Evolutionary conservation across 163 green algal species (phyloP).

Genomic region (Scenedesmus sp.): DNA sequence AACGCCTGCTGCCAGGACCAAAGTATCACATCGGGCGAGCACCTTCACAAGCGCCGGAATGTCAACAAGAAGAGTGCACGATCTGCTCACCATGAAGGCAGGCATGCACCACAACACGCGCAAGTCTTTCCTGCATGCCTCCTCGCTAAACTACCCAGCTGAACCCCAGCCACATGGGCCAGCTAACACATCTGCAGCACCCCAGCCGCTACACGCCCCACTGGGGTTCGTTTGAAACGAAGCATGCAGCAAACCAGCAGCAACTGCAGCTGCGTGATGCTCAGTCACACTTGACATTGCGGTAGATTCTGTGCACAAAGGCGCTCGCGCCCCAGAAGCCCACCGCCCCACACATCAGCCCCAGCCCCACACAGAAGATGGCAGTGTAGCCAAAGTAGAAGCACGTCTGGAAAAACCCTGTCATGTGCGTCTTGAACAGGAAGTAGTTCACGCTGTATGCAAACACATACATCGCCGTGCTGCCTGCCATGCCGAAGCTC

Average conservation of each 20-base stretch:
- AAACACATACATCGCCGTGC: slow-evolving; percentile 92
- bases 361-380: slow-evolving; percentile 95
- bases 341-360: slow-evolving; percentile 91
- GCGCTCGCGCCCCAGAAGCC: slow-evolving; percentile 88
- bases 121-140: neutral
- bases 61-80: neutral
- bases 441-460: slow-evolving; percentile 94
- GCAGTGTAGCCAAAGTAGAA: slow-evolving; percentile 99
- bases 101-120: neutral
- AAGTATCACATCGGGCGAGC: too few relatives aligned
- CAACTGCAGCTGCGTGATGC: neutral
- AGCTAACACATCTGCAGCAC: neutral
- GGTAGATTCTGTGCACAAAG: slow-evolving; percentile 94
- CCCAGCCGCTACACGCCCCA: neutral
- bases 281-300: slow-evolving; percentile 67
- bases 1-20: too few relatives aligned
- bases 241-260: neutral
- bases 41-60: neutral
- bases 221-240: too few relatives aligned
- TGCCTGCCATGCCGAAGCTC: slow-evolving; percentile 88
- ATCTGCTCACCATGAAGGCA: neutral
- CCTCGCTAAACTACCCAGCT: neutral
- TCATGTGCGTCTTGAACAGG: slow-evolving; percentile 97
- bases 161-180: neutral
- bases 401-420: slow-evolving; percentile 96